phyloP scores from a whole-genome alignment of 2,329 filamentous ascomycete genomes.

The Fonsecaea multimorphosa region DNA sequence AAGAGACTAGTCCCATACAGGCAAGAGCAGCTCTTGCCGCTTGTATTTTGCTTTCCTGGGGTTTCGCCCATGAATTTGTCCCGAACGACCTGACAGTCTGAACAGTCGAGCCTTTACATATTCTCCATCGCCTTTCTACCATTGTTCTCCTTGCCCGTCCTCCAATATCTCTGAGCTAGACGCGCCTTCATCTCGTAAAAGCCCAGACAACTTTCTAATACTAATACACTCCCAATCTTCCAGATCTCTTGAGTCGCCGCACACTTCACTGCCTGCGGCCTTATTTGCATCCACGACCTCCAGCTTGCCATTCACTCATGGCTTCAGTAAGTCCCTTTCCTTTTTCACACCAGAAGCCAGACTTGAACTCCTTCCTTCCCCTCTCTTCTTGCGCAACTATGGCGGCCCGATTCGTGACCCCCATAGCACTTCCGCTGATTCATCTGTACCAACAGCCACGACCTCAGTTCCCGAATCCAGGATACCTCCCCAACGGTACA shows the following conservation, averaged over 20 bases:
- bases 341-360: constrained; percentile 11
- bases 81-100: constrained; percentile 11
- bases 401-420: constrained; percentile 41
- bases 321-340: constrained; percentile 53
- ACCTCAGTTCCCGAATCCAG: constrained; percentile 40
- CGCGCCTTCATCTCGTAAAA: not conserved
- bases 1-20: constrained; percentile 11
- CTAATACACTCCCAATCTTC: constrained; percentile 12
- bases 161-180: not conserved
- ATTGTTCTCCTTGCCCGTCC: constrained; percentile 7
- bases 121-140: constrained; percentile 14
- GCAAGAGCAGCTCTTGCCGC: constrained; percentile 19
- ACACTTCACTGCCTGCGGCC: constrained; percentile 20
- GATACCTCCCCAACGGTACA: constrained; percentile 55
- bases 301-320: constrained; percentile 45
- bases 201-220: constrained; percentile 18
- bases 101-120: constrained; percentile 12
- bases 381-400: constrained; percentile 45
- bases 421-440: constrained; percentile 34
- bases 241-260: constrained; percentile 19
- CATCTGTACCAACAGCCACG: constrained; percentile 36
- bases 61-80: constrained; percentile 19
- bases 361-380: constrained; percentile 27
- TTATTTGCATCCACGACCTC: constrained; percentile 16
- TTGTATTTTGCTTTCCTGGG: constrained; percentile 20